These are phyloP conservation scores for Escovopsis sp. DNA, from an alignment of 2,329 filamentous ascomycete species.

Conservation along the genomic window DNA sequence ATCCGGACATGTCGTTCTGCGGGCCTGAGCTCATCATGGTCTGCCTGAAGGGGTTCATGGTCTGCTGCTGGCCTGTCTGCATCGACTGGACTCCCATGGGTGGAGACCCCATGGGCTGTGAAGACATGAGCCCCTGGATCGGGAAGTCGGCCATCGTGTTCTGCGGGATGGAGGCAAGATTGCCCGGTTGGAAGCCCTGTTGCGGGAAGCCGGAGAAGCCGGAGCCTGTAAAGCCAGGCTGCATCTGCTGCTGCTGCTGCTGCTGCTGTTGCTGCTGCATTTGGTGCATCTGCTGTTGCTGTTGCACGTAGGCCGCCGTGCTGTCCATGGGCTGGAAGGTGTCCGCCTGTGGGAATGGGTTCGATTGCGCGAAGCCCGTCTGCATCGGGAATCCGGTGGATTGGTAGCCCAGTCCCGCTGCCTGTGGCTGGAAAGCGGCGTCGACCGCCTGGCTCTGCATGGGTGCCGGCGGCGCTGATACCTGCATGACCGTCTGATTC, in stretches of 20 bases:
- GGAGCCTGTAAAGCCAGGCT: conserved; percentile 47
- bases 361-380: conserved; percentile 15
- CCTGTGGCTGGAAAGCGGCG: conserved; percentile 24
- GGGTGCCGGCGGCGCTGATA: conserved; percentile 18
- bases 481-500: conserved; percentile 60
- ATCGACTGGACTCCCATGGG: conserved; percentile 27
- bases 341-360: conserved; percentile 19
- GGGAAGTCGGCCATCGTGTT: conserved; percentile 38
- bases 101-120: conserved; percentile 21
- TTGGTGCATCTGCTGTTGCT: conserved; percentile 10
- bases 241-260: conserved; percentile 27
- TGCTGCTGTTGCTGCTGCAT: conserved; percentile 23
- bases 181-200: conserved; percentile 41
- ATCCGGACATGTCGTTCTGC: conserved; percentile 9
- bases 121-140: conserved; percentile 12
- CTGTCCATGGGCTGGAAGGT: conserved; percentile 18
- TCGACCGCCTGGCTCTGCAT: conserved; percentile 17
- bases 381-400: conserved; percentile 12
- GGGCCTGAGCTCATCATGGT: conserved; percentile 59
- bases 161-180: conserved; percentile 43
- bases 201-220: conserved; percentile 76
- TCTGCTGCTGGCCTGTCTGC: conserved; percentile 39
- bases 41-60: conserved; percentile 77
- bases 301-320: conserved; percentile 17
- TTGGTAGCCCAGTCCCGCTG: conserved; percentile 18